Base-by-base conservation (phyloP, 805 yeast species). In the Candida awuae region DNA sequence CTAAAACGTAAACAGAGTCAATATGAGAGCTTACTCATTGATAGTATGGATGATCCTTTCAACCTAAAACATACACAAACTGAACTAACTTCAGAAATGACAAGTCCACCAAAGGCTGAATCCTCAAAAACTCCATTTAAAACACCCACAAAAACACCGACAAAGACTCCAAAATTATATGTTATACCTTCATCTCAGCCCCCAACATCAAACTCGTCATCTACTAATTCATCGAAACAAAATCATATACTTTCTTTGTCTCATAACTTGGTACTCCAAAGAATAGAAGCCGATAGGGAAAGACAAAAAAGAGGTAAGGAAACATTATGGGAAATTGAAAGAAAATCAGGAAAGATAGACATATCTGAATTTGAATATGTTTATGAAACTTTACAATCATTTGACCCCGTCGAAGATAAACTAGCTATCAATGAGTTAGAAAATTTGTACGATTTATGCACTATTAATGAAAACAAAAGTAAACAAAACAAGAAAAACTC, bases 271-370 rank as follows among this genome's bases (percentile, higher is more conserved):
- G 76, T 84, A 14, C 55, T 86, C 14, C 70, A 75, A 27, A 65
- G 97, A 43, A 86, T 90, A 80, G 97, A 90, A 55, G 88, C 81
- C 45, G 97, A 90, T 56, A 67, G 98, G 49, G 98, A 90, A 56
- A 67, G 95, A 32, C 87, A 85, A 53, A 90, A 90, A 55, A 71
- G 84, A 47, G 73, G 82, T 12, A 86, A 88, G 50, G 97, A 90
- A 52, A 74, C 71, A 9, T 66, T 77, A 17, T 86, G 96, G 95
- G 70, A 78, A 8, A 76, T 81, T 1, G 68, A 67, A 23, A 59
- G 84, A 42, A 65, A 70, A 6, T 27, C 34, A 8, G 47, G 42
- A 8, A 37, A 35, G 12, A 25, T 51, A 10, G 34, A 43, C 15
- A 27, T 50, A 28, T 48, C 59, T 14, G 72, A 67, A 59, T 44